Conservation (phyloP, 2,329 filamentous ascomycete genomes). For the Cladosporium halotolerans region DNA sequence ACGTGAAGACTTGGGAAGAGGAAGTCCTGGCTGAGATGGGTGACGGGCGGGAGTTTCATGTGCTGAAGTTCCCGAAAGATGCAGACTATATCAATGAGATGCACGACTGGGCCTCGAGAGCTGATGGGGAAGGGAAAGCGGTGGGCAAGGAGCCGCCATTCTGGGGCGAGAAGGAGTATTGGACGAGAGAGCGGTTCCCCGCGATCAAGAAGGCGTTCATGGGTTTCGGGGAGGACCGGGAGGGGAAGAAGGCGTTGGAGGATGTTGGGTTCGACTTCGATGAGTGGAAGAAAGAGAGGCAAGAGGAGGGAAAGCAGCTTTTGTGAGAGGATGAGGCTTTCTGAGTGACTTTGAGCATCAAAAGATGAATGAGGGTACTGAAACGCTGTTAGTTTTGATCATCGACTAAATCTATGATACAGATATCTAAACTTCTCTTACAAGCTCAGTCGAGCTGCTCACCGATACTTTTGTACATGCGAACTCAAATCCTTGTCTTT, state of each 20-base stretch:
- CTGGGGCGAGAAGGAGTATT: conserved; percentile 67
- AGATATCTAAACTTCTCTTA: conserved; percentile 9
- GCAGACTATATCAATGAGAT: conserved; percentile 64
- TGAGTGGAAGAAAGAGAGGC: conserved; percentile 2
- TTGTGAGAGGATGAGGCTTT: not conserved
- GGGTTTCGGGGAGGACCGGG: conserved; percentile 51
- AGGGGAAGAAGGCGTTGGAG: conserved; percentile 55
- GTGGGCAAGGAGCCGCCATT: conserved; percentile 60
- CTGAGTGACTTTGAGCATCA: too few species aligned
- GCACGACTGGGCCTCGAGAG: conserved; percentile 54
- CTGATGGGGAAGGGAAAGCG: conserved; percentile 27
- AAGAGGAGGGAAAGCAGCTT: not conserved
- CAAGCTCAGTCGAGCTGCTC: not conserved
- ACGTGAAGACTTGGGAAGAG: conserved; percentile 66
- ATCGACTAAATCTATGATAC: not conserved
- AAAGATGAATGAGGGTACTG: too few species aligned
- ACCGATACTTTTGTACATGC: not conserved
- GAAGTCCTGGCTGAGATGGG: conserved; percentile 34
- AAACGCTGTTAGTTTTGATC: too few species aligned
- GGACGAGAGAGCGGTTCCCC: conserved; percentile 63
- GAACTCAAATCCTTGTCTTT: conserved; percentile 18
- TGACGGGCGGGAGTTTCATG: conserved; percentile 47
- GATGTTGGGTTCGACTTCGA: conserved; percentile 57
- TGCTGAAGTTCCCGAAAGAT: conserved; percentile 55
- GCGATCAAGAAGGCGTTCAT: conserved; percentile 69